Base-by-base conservation (phyloP, 1,284 basidiomycete species). In the Coniferiporia sulphurascens region DNA sequence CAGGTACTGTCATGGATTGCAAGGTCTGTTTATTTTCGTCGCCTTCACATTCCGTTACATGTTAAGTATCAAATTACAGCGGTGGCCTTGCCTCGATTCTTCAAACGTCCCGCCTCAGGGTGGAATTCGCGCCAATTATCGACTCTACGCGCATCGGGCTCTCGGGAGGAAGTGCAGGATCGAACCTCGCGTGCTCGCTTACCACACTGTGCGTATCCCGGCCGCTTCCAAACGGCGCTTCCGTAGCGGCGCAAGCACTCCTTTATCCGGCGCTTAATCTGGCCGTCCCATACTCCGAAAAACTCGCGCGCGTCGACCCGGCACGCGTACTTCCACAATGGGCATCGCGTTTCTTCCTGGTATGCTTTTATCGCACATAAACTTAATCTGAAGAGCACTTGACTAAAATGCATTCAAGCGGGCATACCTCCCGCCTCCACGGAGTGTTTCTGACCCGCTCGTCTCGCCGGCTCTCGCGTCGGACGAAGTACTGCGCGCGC, bases 1-100 rank as follows among this genome's bases (percentile, higher is more conserved):
- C 59, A 58, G 44, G 58, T 68, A 17, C 58, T 66, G n/a, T 58
- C 59, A 15, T 68, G 67, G 67, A 63, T 68, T 35, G 65, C 67
- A 52, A 56, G 41, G 63, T 65, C n/a, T 59, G 15, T 22, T 34
- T 38, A 36, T n/a, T 9, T 9, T 21, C 44, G 15, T 35, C 27
- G 46, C 19, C 41, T 21, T 53, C 55, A 15, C 8, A 27, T 50
- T 22, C 12, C 19, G 46, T 35, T 27, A 17, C 44, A 52, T n/a
- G n/a, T 44, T 10, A 22, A 35, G 1, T 19, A 45, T 48, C 52
- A 12, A 61, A 36, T 38, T 27, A 4, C 32, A 63, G 62, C 41
- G 63, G 63, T 35, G 61, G 61, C 4, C 63, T 65, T 15, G 6
- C 55, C 4, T 15, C 15, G 12, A 51, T 41, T n/a, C 56, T 65